Evolutionary conservation across 148 eudicot species (phyloP).

Genomic region (Drosera capensis): DNA sequence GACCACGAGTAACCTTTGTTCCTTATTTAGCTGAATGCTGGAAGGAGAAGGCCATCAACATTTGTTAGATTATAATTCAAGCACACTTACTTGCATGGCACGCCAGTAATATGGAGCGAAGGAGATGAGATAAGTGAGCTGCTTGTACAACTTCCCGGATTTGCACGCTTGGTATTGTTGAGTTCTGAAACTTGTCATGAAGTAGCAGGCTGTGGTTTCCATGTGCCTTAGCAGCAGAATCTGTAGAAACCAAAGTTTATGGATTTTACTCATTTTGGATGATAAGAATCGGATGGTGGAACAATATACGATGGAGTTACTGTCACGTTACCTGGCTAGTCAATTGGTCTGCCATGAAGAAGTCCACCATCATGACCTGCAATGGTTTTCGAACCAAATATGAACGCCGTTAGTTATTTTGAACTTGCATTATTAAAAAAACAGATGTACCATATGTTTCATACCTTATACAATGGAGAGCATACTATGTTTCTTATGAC

Average conservation of each 20-base stretch:
- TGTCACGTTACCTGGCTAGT: constrained; percentile 95
- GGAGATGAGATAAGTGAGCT: constrained; percentile 75
- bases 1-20: too few relatives aligned
- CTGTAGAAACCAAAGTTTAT: constrained; percentile 16
- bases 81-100: constrained; percentile 99
- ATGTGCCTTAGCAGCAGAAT: constrained; percentile 66
- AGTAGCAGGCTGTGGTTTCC: constrained; percentile 75
- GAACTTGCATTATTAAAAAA: not conserved
- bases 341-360: constrained; percentile 97
- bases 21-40: not conserved
- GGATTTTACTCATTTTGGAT: not conserved
- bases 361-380: constrained; percentile 87
- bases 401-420: not conserved
- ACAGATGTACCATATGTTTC: not conserved
- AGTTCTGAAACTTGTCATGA: constrained; percentile 54
- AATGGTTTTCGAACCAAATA: not conserved
- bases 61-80: too few relatives aligned
- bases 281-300: too few relatives aligned
- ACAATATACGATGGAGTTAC: too few relatives aligned
- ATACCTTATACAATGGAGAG: constrained; percentile 86
- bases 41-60: not conserved
- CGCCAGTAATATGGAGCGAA: constrained; percentile 96
- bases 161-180: constrained; percentile 44
- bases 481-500: constrained; percentile 72
- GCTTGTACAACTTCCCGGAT: constrained; percentile 52